A percentile compares a stretch with the other conserved stretches of the same genome.
These are phyloP conservation scores for Peronospora destructor DNA, from an alignment of 352 stramenopile genomes.

Conservation along the genomic window DNA sequence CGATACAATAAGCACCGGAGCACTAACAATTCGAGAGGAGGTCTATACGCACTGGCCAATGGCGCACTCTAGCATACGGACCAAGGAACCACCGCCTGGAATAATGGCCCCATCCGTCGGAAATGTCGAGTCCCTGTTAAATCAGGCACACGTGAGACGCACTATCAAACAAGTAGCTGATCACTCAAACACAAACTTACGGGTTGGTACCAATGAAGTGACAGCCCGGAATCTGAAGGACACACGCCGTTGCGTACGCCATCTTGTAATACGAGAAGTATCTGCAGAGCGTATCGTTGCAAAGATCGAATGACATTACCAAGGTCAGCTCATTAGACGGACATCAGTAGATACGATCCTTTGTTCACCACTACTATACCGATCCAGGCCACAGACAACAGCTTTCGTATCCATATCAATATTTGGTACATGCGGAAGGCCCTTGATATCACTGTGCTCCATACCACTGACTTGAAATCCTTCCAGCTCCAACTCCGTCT, in stretches of 20 bases:
- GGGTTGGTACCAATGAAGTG: conserved; percentile 80
- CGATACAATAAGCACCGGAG: conserved; percentile 1
- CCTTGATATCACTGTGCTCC: conserved; percentile 59
- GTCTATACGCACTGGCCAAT: conserved; percentile 47
- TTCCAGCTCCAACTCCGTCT: conserved; percentile 53
- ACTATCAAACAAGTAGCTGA: not conserved
- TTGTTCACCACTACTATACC: conserved; percentile 22
- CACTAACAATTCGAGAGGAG: not conserved
- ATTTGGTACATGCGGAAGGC: conserved; percentile 55
- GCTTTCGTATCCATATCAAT: conserved; percentile 67
- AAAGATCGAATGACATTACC: not conserved
- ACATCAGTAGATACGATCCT: not conserved
- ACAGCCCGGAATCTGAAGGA: conserved; percentile 65
- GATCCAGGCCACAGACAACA: conserved; percentile 76
- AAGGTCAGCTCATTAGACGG: not conserved
- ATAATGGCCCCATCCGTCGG: conserved; percentile 66
- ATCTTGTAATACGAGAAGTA: conserved; percentile 84
- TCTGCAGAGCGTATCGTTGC: conserved; percentile 17
- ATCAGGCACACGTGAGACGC: conserved; percentile 2
- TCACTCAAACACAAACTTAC: conserved; percentile 28
- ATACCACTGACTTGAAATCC: conserved; percentile 67
- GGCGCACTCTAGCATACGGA: conserved; percentile 60
- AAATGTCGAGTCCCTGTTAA: conserved; percentile 65
- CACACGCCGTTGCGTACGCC: conserved; percentile 64
- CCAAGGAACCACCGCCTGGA: conserved; percentile 58